Evolutionary conservation across 306 rosid genomes (phyloP), one percentile per base, ranked within the genome.

Genomic region (Gleditsia sinensis): DNA sequence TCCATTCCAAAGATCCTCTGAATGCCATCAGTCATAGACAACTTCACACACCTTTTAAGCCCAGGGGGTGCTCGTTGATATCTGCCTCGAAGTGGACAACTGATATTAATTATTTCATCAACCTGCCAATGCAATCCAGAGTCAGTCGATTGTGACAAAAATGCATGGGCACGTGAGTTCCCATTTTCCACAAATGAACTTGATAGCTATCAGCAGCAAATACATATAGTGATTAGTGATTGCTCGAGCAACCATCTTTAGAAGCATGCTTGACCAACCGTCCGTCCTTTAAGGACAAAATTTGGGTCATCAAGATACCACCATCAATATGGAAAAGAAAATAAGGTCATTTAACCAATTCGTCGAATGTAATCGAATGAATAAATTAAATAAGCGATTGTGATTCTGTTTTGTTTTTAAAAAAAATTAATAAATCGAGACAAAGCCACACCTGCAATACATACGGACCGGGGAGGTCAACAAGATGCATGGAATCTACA

Each of bases 1-100:
- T 94, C 98, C 97, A 94, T 86, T 67, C 87, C 98, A 69, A 85
- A 84, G 11, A 91, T 88, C 24, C 90, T 89, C 69, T 91, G 98
- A 72, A 86, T 68, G 16, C 98, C 97, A 61, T 94, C 98, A 0
- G 97, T 94, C 90, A 94, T 83, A 1, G 97, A 94, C 76, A 94
- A 59, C 77, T 94, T 94, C 23, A 94, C 88, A 74, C 96, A 90
- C 84, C 97, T 85, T 80, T 94, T 91, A 71, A 75, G 53, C 23
- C 88, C 86, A 1, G 90, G 83, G 55, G 89, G 72, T 30, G 98
- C 88, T 70, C 81, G 71, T 66, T 90, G 85, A 71, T 91, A 91
- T 84, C 98, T 91, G 32, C 81, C 63, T 53, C 76, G 81, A 9
- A 91, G 90, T 58, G 96, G 83, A 80, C 89, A 83, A 40, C 74